These are phyloP conservation scores for Barbatosphaeria neglecta DNA, from an alignment of 495 filamentous ascomycete genomes.

Conservation along the genomic window DNA sequence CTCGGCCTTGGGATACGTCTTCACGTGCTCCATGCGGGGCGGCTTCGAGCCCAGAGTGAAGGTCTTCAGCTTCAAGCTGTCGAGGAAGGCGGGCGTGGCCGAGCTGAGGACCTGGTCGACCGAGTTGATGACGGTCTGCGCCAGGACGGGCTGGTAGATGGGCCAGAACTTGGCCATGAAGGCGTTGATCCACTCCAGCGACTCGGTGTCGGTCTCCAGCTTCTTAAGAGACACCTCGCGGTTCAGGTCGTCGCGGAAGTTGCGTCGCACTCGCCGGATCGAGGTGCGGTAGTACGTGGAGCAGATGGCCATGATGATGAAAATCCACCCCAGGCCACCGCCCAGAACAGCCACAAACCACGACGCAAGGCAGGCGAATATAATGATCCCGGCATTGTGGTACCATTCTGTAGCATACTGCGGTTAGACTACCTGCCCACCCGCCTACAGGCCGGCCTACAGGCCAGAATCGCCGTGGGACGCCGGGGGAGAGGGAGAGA, in stretches of 20 bases:
- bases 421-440: slow-evolving; percentile 5
- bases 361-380: slow-evolving; percentile 82
- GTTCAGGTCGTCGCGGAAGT: slow-evolving; percentile 88
- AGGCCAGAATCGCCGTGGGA: too few relatives aligned
- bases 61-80: slow-evolving; percentile 80
- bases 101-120: slow-evolving; percentile 93
- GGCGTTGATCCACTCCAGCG: slow-evolving; percentile 97
- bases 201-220: slow-evolving; percentile 86
- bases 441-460: too few relatives aligned
- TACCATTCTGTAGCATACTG: slow-evolving; percentile 74
- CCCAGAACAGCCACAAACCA: slow-evolving; percentile 85
- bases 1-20: slow-evolving; percentile 92
- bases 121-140: slow-evolving; percentile 78
- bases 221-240: slow-evolving; percentile 86
- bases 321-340: slow-evolving; percentile 85
- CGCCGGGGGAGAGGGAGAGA: too few relatives aligned
- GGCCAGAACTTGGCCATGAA: slow-evolving; percentile 99
- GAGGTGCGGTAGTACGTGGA: slow-evolving; percentile 96
- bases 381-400: slow-evolving; percentile 84
- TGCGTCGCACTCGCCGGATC: slow-evolving; percentile 81
- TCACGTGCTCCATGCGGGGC: slow-evolving; percentile 90
- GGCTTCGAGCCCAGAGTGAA: slow-evolving; percentile 93
- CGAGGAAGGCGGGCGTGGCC: slow-evolving; percentile 80
- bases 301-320: slow-evolving; percentile 83
- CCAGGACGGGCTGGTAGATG: slow-evolving; percentile 89